These are phyloP conservation scores for Canna indica DNA, from an alignment of 176 grass and related monocot genomes.

Conservation along the genomic window DNA sequence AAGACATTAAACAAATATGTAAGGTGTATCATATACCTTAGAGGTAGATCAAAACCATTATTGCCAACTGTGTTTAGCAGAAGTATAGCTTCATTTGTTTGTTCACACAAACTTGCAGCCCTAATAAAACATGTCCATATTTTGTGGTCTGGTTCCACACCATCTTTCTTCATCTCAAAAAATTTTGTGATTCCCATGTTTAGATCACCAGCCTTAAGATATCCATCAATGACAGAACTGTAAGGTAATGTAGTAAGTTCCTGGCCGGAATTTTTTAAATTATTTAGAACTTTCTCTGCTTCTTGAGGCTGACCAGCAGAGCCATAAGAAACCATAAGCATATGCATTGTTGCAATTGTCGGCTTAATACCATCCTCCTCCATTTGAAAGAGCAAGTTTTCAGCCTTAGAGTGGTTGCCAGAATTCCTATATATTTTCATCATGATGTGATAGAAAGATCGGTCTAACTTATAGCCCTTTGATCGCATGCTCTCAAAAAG, in stretches of 20 bases:
- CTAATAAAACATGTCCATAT: constrained; percentile 96
- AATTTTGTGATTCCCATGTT: constrained; percentile 56
- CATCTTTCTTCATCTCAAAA: constrained; percentile 64
- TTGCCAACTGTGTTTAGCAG: constrained; percentile 62
- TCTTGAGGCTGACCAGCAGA: constrained; percentile 52
- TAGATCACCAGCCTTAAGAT: constrained; percentile 80
- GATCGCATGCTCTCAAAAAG: constrained; percentile 63
- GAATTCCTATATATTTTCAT: constrained; percentile 87
- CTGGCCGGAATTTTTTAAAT: constrained; percentile 54
- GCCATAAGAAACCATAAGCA: constrained; percentile 89
- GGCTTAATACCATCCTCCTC: constrained; percentile 68
- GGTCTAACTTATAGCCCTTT: constrained; percentile 57
- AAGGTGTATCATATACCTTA: constrained; percentile 37
- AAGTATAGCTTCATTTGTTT: constrained; percentile 51
- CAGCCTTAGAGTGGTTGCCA: constrained; percentile 63
- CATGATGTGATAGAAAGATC: constrained; percentile 83
- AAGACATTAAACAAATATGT: constrained; percentile 1
- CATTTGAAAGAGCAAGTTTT: constrained; percentile 69
- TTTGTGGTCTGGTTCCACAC: constrained; percentile 73
- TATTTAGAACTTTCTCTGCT: constrained; percentile 81
- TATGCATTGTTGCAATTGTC: constrained; percentile 81
- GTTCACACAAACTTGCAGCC: constrained; percentile 81
- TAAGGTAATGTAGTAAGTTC: constrained; percentile 73
- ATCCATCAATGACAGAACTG: constrained; percentile 74
- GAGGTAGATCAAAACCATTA: constrained; percentile 78